Evolutionary conservation across 768 basidiomycete genomes (phyloP), one percentile per base, ranked within the genome.

Genomic region (Candolleomyces efflorescens): DNA sequence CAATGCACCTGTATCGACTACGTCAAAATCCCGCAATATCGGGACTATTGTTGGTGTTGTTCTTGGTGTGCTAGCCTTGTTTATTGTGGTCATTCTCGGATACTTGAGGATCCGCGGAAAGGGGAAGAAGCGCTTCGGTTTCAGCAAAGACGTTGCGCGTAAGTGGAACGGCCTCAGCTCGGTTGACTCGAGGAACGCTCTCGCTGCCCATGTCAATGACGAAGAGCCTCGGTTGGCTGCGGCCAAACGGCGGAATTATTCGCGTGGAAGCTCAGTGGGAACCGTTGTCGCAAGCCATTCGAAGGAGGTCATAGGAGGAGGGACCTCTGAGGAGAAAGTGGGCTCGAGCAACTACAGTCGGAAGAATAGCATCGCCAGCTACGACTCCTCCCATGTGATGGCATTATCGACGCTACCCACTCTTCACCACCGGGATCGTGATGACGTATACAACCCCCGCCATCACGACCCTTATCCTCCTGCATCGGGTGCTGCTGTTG

Each of bases 11-110:
- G 22, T 66, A 63, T 23, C 69, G 3, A 56, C 68, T 5, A 50
- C 66, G 6, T 65, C 71, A 11, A 53, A 49, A 15, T 59, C 64
- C 3, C 64, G 68, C 6, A 77, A 78, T 39, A 67, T 69, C 1
- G 79, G 75, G 0, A 72, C 74, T 7, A 79, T 87, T 24, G 78
- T 75, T 5, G 87, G 85, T 1, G 78, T 78, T 23, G 75, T 80
- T 18, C 60, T 86, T 3, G 85, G 81, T 4, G 80, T 74, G 2
- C 63, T 75, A 2, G 77, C 68, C 13, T 54, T 82, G 32, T 44
- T 75, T 7, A 62, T 70, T 26, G 61, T 60, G 4, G 60, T 78
- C 20, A 63, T 72, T 15, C 64, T 71, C 6, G 53, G 75, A 55
- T 71, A 73, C 59, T 56, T 74, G 37, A 72, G 68, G 37, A 60